Percentiles rank a stretch among this genome's conserved stretches.
Conservation (phyloP, 805 yeast genomes). For the Yueomyces sp. region DNA sequence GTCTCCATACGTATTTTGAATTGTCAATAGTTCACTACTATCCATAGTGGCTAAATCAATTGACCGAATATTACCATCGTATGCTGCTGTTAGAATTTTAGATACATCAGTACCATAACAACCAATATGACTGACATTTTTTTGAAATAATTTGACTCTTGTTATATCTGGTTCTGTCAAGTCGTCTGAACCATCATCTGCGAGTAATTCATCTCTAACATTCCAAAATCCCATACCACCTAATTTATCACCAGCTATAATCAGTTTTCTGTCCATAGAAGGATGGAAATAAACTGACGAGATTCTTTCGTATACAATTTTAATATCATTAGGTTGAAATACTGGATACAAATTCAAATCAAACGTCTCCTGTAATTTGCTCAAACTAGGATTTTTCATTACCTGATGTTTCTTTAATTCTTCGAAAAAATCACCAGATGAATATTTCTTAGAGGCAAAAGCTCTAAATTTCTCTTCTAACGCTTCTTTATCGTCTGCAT, state of each 20-base stretch:
- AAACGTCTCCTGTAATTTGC: conserved; percentile 40
- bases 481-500: conserved; percentile 26
- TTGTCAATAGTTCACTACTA: conserved; percentile 48
- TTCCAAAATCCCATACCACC: conserved; percentile 89
- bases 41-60: conserved; percentile 52
- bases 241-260: conserved; percentile 79
- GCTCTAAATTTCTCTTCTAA: conserved; percentile 20
- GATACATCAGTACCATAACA: conserved; percentile 37
- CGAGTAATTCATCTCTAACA: conserved; percentile 26
- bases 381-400: conserved; percentile 27
- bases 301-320: conserved; percentile 56
- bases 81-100: conserved; percentile 56
- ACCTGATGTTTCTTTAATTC: conserved; percentile 25
- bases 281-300: conserved; percentile 73
- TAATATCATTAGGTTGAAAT: conserved; percentile 58
- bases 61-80: conserved; percentile 75
- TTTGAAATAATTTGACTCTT: conserved; percentile 62
- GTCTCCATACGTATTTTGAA: conserved; percentile 39
- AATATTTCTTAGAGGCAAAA: conserved; percentile 26
- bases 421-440: conserved; percentile 62
- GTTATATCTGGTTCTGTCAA: conserved; percentile 38
- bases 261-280: conserved; percentile 39
- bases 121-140: conserved; percentile 51
- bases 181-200: conserved; percentile 25
- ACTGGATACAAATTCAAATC: conserved; percentile 37